Conservation (phyloP, 495 filamentous ascomycete genomes). For the Penicillium diatomitis region DNA sequence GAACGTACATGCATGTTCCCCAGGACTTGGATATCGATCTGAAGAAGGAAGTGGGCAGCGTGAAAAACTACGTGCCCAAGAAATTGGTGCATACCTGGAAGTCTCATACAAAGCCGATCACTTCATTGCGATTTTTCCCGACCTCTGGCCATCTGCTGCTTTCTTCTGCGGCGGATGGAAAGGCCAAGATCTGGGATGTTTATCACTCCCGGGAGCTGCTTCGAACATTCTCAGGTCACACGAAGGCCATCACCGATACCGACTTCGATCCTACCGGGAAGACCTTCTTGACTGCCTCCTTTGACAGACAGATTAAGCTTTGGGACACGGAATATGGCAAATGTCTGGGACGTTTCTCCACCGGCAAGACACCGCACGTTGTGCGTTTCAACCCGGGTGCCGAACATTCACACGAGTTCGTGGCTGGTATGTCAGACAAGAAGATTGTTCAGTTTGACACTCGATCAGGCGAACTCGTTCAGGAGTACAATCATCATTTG, state of each 20-base stretch:
- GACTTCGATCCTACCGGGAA: conserved; percentile 76
- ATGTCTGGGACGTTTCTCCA: conserved; percentile 77
- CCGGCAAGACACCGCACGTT: conserved; percentile 91
- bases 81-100: conserved; percentile 87
- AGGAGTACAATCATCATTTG: conserved; percentile 97
- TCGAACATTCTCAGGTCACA: conserved; percentile 82
- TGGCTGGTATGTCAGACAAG: conserved; percentile 95
- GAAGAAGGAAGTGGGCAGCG: conserved; percentile 63
- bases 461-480: conserved; percentile 70
- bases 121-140: conserved; percentile 81
- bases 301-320: conserved; percentile 89
- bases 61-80: conserved; percentile 88
- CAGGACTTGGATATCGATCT: conserved; percentile 89
- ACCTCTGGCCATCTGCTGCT: conserved; percentile 77
- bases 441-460: conserved; percentile 98
- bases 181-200: conserved; percentile 91
- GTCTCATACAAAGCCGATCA: conserved; percentile 77
- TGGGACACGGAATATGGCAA: conserved; percentile 96
- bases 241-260: conserved; percentile 82
- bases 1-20: conserved; percentile 80
- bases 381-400: conserved; percentile 80
- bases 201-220: conserved; percentile 83
- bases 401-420: conserved; percentile 76
- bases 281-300: conserved; percentile 83
- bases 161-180: conserved; percentile 75